Conservation (phyloP, 257 asterid species). For the Capsicum chinense region DNA sequence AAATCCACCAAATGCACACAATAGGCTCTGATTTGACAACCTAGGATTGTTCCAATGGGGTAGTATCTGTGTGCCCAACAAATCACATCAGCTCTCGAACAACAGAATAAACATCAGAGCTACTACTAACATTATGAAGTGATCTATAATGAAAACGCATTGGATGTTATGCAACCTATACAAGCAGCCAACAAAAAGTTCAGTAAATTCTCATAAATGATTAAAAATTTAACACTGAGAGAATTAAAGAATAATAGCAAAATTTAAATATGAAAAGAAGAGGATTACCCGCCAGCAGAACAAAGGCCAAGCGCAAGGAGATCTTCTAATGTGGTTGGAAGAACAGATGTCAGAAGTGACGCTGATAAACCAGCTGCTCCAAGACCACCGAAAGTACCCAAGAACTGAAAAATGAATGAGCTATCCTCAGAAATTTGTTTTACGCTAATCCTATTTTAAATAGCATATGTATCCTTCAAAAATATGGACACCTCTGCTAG, state of each 20-base stretch:
- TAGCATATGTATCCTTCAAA: background rate
- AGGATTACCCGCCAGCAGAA: slow-evolving; percentile 93
- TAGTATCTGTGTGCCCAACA: background rate
- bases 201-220: background rate
- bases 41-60: slow-evolving; percentile 18
- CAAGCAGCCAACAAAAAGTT: slow-evolving; percentile 2
- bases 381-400: slow-evolving; percentile 85
- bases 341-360: slow-evolving; percentile 86
- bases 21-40: background rate
- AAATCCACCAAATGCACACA: slow-evolving; percentile 10
- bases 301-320: slow-evolving; percentile 95
- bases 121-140: background rate
- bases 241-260: background rate
- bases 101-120: slow-evolving; percentile 6
- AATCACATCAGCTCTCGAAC: background rate
- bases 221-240: background rate
- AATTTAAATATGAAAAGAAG: slow-evolving; percentile 25
- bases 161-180: background rate
- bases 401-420: slow-evolving; percentile 57
- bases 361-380: slow-evolving; percentile 97
- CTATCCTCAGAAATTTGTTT: slow-evolving; percentile 27
- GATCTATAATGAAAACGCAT: background rate
- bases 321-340: slow-evolving; percentile 86
- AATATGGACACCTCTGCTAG: background rate
- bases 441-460: slow-evolving; percentile 12